phyloP scores from a whole-genome alignment of 1,284 basidiomycete species.

The Melampsora larici-populina region DNA sequence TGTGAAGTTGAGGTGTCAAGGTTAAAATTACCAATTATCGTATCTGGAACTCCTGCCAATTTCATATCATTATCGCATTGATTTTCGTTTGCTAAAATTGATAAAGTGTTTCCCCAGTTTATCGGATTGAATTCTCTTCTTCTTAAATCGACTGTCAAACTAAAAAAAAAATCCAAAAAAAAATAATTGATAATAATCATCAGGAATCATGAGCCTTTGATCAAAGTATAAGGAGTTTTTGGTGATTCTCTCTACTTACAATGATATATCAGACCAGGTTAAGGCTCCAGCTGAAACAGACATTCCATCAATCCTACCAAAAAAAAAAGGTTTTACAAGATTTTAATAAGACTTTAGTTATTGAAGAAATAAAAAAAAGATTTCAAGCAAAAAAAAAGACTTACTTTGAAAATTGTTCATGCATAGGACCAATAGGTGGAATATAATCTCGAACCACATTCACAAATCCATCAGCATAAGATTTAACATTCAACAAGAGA shows the following conservation, averaged over 20 bases:
- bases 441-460: not conserved
- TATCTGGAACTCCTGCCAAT: not conserved
- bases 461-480: not conserved
- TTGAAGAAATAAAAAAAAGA: too few species aligned
- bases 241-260: not conserved
- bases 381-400: not conserved
- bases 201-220: too few species aligned
- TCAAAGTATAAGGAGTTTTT: too few species aligned
- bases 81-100: not conserved
- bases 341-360: too few species aligned
- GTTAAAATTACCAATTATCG: not conserved
- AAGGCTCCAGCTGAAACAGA: not conserved
- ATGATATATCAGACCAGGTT: not conserved
- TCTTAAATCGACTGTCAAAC: not conserved
- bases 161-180: too few species aligned
- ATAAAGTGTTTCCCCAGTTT: not conserved
- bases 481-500: not conserved
- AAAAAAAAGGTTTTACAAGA: not conserved
- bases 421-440: not conserved
- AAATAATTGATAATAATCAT: too few species aligned
- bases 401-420: slow-evolving; percentile 6
- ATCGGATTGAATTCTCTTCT: not conserved
- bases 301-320: not conserved
- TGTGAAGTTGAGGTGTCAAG: not conserved
- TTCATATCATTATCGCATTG: not conserved